phyloP scores from a whole-genome alignment of 805 yeast species.

The Saccharomycopsis olivae region DNA sequence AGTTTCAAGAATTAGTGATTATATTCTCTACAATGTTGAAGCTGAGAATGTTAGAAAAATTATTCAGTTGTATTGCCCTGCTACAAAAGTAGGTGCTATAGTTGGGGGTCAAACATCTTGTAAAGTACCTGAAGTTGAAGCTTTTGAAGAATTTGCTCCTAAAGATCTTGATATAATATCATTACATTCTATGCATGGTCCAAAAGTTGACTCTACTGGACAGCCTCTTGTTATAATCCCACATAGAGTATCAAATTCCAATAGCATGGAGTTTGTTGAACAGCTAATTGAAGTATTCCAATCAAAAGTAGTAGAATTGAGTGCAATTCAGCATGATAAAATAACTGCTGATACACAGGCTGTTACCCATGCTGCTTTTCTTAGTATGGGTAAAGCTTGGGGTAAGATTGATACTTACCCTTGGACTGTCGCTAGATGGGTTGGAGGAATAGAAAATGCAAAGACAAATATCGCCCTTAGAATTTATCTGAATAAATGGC shows the following conservation, averaged over 20 bases:
- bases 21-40: conserved; percentile 83
- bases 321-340: conserved; percentile 84
- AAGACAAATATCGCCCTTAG: conserved; percentile 87
- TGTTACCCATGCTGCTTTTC: conserved; percentile 93
- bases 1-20: conserved; percentile 76
- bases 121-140: conserved; percentile 79
- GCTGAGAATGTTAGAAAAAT: conserved; percentile 74
- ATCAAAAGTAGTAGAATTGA: conserved; percentile 64
- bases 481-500: conserved; percentile 92
- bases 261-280: conserved; percentile 51
- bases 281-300: conserved; percentile 58
- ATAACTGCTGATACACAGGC: conserved; percentile 99
- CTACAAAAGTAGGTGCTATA: conserved; percentile 76
- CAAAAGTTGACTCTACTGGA: conserved; percentile 76
- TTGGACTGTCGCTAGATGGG: conserved; percentile 75
- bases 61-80: conserved; percentile 71
- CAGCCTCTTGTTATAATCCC: conserved; percentile 85
- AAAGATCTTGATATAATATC: conserved; percentile 73
- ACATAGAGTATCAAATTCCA: conserved; percentile 49
- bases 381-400: conserved; percentile 98
- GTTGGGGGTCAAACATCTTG: conserved; percentile 99
- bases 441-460: conserved; percentile 93
- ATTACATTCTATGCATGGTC: conserved; percentile 92
- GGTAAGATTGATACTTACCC: conserved; percentile 73
- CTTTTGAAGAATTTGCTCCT: conserved; percentile 72